These are phyloP conservation scores for Recurvomyces mirabilis DNA, from an alignment of 495 filamentous ascomycete genomes.

Conservation along the genomic window DNA sequence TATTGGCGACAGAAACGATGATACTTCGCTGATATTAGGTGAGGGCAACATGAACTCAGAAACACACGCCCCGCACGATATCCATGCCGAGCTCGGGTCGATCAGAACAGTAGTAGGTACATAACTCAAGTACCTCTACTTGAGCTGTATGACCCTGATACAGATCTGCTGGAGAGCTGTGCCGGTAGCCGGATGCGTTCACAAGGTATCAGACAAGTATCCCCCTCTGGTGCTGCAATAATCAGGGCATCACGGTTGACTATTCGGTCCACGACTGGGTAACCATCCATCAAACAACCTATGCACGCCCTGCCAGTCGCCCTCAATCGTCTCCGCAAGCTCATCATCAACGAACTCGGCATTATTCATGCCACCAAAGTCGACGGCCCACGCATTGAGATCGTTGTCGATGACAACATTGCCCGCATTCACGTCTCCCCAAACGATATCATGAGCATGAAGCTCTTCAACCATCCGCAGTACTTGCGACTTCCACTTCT, in stretches of 20 bases:
- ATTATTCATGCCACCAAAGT: background rate
- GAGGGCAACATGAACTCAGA: background rate
- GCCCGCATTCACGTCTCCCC: background rate
- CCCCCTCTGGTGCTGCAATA: too few species aligned
- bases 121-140: too few species aligned
- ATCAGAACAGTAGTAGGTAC: background rate
- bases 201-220: too few species aligned
- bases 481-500: background rate
- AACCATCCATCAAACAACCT: background rate
- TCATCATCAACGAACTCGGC: background rate
- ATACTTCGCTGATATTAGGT: background rate
- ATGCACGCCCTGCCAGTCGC: background rate
- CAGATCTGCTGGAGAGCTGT: too few species aligned
- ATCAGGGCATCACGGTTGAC: too few species aligned
- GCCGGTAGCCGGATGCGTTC: too few species aligned
- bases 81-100: background rate
- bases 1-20: background rate
- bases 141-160: too few species aligned
- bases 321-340: background rate
- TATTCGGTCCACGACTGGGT: too few species aligned
- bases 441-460: background rate
- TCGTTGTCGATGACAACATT: background rate
- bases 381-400: background rate
- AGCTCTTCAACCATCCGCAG: background rate
- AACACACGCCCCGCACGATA: constrained; percentile 1